Evolutionary conservation across 768 basidiomycete species (phyloP).

Genomic region (Kwoniella newhampshirensis): DNA sequence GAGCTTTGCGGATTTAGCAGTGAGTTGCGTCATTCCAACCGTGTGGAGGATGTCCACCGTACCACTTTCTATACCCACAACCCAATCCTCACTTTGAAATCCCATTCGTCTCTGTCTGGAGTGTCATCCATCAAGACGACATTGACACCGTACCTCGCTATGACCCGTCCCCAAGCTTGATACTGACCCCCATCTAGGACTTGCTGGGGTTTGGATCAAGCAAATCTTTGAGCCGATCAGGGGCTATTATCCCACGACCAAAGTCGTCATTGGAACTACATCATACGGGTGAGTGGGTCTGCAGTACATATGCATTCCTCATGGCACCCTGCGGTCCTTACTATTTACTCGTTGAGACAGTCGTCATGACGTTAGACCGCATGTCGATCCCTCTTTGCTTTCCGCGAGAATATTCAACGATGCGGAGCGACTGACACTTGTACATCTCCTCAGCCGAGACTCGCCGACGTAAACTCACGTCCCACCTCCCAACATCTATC

Average conservation of each 20-base stretch:
- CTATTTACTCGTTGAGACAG: too few species aligned
- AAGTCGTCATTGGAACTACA: constrained; percentile 4
- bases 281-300: too few species aligned
- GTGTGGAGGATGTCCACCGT: constrained; percentile 18
- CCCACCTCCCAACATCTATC: constrained; percentile 15
- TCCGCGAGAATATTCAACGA: too few species aligned
- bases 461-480: constrained; percentile 2
- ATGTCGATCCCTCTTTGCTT: too few species aligned
- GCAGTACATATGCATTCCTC: too few species aligned
- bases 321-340: too few species aligned
- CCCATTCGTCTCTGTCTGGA: too few species aligned
- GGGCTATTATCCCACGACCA: not conserved
- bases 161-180: not conserved
- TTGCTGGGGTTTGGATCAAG: constrained; percentile 1
- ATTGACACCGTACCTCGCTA: not conserved
- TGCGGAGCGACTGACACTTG: not conserved
- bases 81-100: too few species aligned
- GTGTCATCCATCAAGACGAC: too few species aligned
- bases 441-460: constrained; percentile 10
- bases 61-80: too few species aligned
- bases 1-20: constrained; percentile 20
- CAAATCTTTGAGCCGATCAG: constrained; percentile 1
- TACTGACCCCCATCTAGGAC: constrained; percentile 4
- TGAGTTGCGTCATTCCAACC: not conserved
- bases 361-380: too few species aligned